Evolutionary conservation across 2,329 filamentous ascomycete genomes (phyloP), one percentile per base, ranked within the genome.

Genomic region (Beauveria varroae): DNA sequence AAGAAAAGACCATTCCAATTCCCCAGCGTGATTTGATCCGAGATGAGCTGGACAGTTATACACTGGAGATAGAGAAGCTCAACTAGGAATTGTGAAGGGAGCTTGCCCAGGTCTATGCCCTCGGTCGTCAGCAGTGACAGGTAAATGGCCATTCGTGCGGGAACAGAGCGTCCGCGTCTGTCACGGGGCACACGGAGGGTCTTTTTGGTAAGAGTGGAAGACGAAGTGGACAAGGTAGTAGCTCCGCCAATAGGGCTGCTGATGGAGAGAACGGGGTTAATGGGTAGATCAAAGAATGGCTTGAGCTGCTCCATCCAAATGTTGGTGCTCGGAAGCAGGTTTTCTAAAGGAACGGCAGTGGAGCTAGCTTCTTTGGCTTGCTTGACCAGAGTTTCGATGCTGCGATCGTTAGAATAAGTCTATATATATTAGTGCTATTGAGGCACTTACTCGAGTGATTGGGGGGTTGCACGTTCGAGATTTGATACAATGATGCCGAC

Each of bases 121-220:
- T 73, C 71, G 1, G 72, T 68, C 0, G 92, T 70, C 0, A 95
- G 70, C 54, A 80, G 81, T 6, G 80, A 78, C 0, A 85, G 82
- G 70, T 92, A 96, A 54, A 88, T 79, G 1, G 88, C 85, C 76
- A 96, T 89, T 60, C 93, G 82, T 16, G 90, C 83, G 1, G 91
- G 85, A 59, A 89, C 78, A 2, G 91, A 91, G 37, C 86, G 84
- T 0, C 89, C 89, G 65, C 84, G 82, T 4, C 81, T 77, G 69
- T 96, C 92, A 49, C 87, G 79, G 37, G 76, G 70, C 18, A 81
- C 65, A 5, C 71, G 64, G 26, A 73, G 50, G 68, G 62, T 62
- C 2, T 53, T 20, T 44, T 61, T n/a, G n/a, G 64, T 63, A 51
- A 63, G 65, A 28, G 68, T 59, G 7, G 30, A 14, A 0, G 70